Percentiles rank a stretch among this genome's conserved stretches.
Conservation (phyloP, 129 eudicot species). For the Daucus carota region DNA sequence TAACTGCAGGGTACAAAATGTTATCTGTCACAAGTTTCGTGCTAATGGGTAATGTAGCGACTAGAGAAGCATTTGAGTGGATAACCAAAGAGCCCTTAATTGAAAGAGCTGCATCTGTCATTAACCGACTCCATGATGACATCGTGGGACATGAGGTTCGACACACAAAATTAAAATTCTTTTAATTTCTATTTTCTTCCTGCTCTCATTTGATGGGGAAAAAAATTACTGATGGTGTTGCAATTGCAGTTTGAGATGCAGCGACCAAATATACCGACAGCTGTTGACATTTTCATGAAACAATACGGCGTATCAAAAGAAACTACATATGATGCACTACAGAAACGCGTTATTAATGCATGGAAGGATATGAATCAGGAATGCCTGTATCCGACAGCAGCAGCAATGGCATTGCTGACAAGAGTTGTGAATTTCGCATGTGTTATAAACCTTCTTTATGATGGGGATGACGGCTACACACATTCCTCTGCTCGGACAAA, state of each 20-base stretch:
- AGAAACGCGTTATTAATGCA: background rate
- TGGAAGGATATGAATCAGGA: background rate
- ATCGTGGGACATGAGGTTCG: constrained; percentile 6
- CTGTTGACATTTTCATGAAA: background rate
- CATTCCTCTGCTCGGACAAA: background rate
- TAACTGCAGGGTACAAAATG: background rate
- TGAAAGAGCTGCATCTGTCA: background rate
- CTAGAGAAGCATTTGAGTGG: background rate
- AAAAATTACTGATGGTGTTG: background rate
- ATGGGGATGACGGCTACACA: background rate
- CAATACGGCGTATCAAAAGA: background rate
- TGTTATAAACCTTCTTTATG: background rate
- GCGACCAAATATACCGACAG: background rate
- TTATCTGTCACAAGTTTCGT: background rate
- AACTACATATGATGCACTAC: background rate
- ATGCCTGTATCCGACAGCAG: background rate
- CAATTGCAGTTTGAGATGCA: background rate
- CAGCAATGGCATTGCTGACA: background rate
- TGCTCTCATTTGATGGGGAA: no score
- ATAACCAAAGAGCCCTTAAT: background rate
- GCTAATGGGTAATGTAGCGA: background rate
- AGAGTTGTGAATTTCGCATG: background rate
- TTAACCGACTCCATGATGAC: background rate
- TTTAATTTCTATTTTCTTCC: no score
- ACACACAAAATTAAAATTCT: no score